Evolutionary conservation across 2,329 filamentous ascomycete genomes (phyloP).

Genomic region (Leptosphaerulina australis): DNA sequence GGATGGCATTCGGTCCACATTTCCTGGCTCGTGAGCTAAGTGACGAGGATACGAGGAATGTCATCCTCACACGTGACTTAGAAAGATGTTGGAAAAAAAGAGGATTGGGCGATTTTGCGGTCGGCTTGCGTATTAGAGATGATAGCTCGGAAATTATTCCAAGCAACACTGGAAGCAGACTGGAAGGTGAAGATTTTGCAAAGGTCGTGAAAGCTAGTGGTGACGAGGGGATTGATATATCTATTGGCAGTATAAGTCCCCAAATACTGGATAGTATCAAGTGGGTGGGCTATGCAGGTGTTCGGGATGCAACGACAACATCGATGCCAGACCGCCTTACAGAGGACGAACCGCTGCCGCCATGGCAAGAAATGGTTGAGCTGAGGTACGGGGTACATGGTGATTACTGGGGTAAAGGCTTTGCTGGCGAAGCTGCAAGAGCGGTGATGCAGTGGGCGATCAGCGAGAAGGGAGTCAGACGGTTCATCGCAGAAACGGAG

Average conservation of each 20-base stretch:
- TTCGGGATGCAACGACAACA: conserved; percentile 25
- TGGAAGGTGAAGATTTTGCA: not conserved
- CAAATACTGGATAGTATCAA: not conserved
- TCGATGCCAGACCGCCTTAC: conserved; percentile 19
- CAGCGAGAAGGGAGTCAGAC: conserved; percentile 15
- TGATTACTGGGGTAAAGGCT: conserved; percentile 22
- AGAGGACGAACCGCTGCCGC: conserved; percentile 18
- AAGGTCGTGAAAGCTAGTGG: not conserved
- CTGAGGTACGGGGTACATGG: conserved; percentile 24
- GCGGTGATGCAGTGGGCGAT: conserved; percentile 27
- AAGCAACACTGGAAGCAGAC: not conserved
- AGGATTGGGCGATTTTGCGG: conserved; percentile 23
- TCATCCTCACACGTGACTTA: conserved; percentile 22
- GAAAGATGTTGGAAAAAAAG: conserved; percentile 18
- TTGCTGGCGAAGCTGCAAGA: conserved; percentile 25
- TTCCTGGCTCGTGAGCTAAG: conserved; percentile 12
- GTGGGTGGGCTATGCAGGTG: conserved; percentile 30
- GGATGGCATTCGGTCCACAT: conserved; percentile 20
- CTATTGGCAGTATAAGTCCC: not conserved
- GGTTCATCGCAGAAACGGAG: conserved; percentile 35
- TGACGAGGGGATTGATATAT: not conserved
- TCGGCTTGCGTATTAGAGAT: conserved; percentile 12
- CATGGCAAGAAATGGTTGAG: conserved; percentile 27
- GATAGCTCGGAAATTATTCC: not conserved
- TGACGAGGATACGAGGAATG: conserved; percentile 15